A percentile compares a stretch with the other conserved stretches of the same genome.
Conservation (phyloP, 768 basidiomycete genomes). For the Fomitopsis pulvina region DNA sequence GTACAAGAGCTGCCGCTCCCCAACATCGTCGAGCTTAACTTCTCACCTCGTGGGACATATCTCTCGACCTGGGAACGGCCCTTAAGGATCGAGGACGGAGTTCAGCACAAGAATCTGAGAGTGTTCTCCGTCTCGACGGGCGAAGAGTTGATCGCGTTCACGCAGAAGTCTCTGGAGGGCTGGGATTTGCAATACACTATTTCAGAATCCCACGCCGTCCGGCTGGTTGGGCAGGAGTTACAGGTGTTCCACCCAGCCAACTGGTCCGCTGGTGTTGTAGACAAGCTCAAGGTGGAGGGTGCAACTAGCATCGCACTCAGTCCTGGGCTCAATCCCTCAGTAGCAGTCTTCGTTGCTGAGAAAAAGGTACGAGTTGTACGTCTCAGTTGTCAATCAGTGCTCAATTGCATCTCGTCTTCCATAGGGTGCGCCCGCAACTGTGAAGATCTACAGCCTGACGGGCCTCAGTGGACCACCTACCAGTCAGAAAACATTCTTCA, state of each 20-base stretch:
- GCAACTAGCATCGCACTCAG: conserved; percentile 72
- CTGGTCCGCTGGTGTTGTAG: conserved; percentile 72
- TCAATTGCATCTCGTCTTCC: background rate
- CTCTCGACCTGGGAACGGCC: conserved; percentile 95
- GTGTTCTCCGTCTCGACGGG: conserved; percentile 84
- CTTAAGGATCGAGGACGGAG: conserved; percentile 83
- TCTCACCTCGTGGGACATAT: conserved; percentile 92
- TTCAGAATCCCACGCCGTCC: conserved; percentile 80
- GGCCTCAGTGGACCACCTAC: conserved; percentile 59
- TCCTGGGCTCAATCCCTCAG: conserved; percentile 76
- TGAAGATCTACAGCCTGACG: conserved; percentile 77
- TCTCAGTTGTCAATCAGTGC: background rate
- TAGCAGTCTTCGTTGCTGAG: conserved; percentile 93
- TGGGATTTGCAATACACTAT: conserved; percentile 93
- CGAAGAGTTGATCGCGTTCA: conserved; percentile 80
- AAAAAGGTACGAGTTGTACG: conserved; percentile 58
- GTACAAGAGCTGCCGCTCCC: conserved; percentile 69
- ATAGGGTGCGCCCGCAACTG: conserved; percentile 80
- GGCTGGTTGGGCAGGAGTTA: conserved; percentile 74
- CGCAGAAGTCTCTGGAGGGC: conserved; percentile 85
- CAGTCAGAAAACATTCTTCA: conserved; percentile 90
- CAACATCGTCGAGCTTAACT: conserved; percentile 77
- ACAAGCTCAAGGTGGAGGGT: conserved; percentile 80
- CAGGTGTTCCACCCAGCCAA: conserved; percentile 80
- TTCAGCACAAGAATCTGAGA: conserved; percentile 90